Evolutionary conservation across 2,329 filamentous ascomycete genomes (phyloP).

Genomic region (Aspergillus puulaauensis): DNA sequence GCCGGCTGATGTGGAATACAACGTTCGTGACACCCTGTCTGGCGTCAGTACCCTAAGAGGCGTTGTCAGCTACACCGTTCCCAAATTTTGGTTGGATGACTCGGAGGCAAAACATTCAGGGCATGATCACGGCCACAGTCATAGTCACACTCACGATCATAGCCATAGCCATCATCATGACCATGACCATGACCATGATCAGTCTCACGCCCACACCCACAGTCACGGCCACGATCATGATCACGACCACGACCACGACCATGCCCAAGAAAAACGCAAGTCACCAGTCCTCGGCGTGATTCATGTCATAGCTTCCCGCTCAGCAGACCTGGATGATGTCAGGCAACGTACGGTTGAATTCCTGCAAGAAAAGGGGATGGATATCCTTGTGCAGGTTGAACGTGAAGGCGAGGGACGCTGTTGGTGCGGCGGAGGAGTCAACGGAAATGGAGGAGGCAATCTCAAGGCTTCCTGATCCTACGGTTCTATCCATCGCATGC

Average conservation of each 20-base stretch:
- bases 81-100: conserved; percentile 92
- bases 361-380: conserved; percentile 68
- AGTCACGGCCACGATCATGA: conserved; percentile 25
- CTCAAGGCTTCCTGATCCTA: not conserved
- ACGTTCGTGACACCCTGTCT: conserved; percentile 78
- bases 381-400: conserved; percentile 86
- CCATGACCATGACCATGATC: conserved; percentile 29
- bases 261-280: conserved; percentile 18
- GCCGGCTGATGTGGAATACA: conserved; percentile 82
- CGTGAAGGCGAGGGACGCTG: conserved; percentile 71
- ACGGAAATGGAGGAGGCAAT: not conserved
- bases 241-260: conserved; percentile 19
- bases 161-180: conserved; percentile 28
- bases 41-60: conserved; percentile 80
- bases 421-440: conserved; percentile 57
- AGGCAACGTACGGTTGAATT: conserved; percentile 73
- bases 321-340: conserved; percentile 77
- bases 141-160: conserved; percentile 32
- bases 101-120: conserved; percentile 42
- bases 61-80: conserved; percentile 80
- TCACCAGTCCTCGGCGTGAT: conserved; percentile 72
- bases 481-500: not conserved
- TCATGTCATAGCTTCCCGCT: conserved; percentile 74
- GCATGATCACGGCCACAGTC: conserved; percentile 39
- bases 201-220: conserved; percentile 28